These are phyloP conservation scores for Grammothele lineata DNA, from an alignment of 768 basidiomycete species.

Conservation along the genomic window DNA sequence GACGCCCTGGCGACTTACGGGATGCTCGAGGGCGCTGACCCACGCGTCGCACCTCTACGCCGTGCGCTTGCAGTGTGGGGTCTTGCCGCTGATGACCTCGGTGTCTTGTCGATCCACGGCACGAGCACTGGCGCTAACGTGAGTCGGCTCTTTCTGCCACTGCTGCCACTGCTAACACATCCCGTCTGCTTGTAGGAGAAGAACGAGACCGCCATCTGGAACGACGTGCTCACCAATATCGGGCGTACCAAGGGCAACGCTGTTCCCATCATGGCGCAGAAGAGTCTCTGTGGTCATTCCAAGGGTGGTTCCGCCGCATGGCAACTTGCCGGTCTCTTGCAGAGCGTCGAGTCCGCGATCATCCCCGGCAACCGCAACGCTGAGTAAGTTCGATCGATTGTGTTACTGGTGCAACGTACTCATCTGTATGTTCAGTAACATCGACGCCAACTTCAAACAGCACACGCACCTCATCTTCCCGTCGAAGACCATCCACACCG, in stretches of 20 bases:
- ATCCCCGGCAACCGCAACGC: conserved; percentile 95
- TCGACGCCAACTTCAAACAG: conserved; percentile 88
- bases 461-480: conserved; percentile 95
- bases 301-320: conserved; percentile 99
- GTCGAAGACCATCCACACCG: conserved; percentile 92
- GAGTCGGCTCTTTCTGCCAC: conserved; percentile 22
- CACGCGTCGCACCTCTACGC: conserved; percentile 84
- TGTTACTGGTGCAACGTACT: not conserved
- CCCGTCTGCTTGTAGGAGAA: conserved; percentile 57
- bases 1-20: conserved; percentile 92
- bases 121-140: conserved; percentile 85
- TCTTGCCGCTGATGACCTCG: conserved; percentile 88
- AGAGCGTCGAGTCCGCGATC: conserved; percentile 79
- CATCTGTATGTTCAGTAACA: conserved; percentile 52
- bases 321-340: conserved; percentile 91
- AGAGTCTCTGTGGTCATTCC: conserved; percentile 94
- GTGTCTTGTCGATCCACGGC: conserved; percentile 84
- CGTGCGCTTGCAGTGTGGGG: conserved; percentile 98
- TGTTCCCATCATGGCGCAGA: conserved; percentile 96
- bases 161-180: conserved; percentile 9
- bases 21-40: conserved; percentile 87
- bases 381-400: conserved; percentile 58
- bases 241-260: conserved; percentile 92
- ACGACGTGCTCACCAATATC: conserved; percentile 86
- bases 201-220: conserved; percentile 97